Base-by-base conservation (phyloP, 306 rosid genomes). In the Gastrolobium bilobum region DNA sequence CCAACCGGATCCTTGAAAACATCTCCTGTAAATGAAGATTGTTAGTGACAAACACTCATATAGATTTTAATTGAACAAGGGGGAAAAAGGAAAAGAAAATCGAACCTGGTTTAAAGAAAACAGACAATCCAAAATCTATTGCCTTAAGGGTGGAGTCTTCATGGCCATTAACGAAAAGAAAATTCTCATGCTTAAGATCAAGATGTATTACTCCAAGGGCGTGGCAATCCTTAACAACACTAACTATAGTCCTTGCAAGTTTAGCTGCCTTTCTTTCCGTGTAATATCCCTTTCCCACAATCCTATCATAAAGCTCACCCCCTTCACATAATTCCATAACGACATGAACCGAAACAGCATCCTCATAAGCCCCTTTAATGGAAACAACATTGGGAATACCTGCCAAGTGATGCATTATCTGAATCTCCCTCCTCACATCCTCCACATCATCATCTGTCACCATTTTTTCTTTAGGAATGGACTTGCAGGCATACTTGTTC, bases 151-250 rank as follows among this genome's bases (percentile, higher is more conserved):
- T 81, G 0, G 98, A 88, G 11, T 91, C 92, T 82, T 93, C 98
- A 58, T 79, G 69, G 7, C 54, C 78, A 81, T 91, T 72, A 33
- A 89, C 84, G 6, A 93, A 93, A 56, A 93, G 89, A 67, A 93
- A 93, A 79, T 93, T 93, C 86, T 93, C 97, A 3, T 94, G 97
- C 84, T 93, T 93, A 34, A 90, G 96, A 76, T 93, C 97, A 0
- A 97, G 88, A 83, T 93, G 98, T 93, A 93, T 93, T 2, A 93
- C 97, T 29, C 98, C 97, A 33, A 83, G 85, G 65, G 94, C 88
- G 62, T 93, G 98, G 62, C 98, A 93, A 14, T 83, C 75, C 79
- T 91, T 90, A 34, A 91, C 48, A 37, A 88, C 89, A 71, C 88
- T 87, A 50, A 89, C 89, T 9, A 93, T 81, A 33, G 89, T 91